Evolutionary conservation across 2,329 filamentous ascomycete genomes (phyloP).

Genomic region (Monilinia laxa): DNA sequence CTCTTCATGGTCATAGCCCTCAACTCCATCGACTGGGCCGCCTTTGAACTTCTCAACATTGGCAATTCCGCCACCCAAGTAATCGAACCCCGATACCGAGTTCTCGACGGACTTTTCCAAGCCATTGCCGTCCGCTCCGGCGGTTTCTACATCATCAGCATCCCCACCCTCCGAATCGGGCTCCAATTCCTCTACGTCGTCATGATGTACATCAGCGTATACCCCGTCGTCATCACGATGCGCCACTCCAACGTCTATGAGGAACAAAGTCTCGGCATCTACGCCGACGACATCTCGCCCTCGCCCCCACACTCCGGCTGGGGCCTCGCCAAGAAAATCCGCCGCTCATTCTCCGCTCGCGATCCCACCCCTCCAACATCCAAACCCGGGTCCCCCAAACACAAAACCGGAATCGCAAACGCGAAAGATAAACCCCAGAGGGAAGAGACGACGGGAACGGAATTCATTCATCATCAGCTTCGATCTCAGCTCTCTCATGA

Average conservation of each 20-base stretch:
- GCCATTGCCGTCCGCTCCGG: slow-evolving; percentile 63
- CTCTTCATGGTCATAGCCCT: slow-evolving; percentile 59
- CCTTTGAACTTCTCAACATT: slow-evolving; percentile 65
- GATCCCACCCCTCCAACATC: slow-evolving; percentile 19
- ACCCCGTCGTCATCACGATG: slow-evolving; percentile 62
- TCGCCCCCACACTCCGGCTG: slow-evolving; percentile 20
- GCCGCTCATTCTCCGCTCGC: slow-evolving; percentile 1
- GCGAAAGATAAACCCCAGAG: not conserved
- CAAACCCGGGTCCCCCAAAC: not conserved
- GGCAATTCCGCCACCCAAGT: slow-evolving; percentile 55
- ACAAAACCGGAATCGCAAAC: too few relatives aligned
- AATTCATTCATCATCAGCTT: slow-evolving; percentile 48
- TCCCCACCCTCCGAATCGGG: slow-evolving; percentile 13
- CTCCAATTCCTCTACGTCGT: slow-evolving; percentile 54
- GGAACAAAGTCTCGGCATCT: slow-evolving; percentile 63
- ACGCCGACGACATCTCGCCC: slow-evolving; percentile 38
- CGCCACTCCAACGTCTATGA: slow-evolving; percentile 72
- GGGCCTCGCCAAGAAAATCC: slow-evolving; percentile 4
- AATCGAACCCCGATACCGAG: slow-evolving; percentile 53
- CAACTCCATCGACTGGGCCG: slow-evolving; percentile 63
- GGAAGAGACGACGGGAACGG: not conserved
- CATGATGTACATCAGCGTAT: slow-evolving; percentile 67
- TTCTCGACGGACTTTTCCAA: slow-evolving; percentile 66
- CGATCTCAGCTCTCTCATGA: slow-evolving; percentile 66
- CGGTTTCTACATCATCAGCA: slow-evolving; percentile 53